Percentiles rank a stretch among this genome's conserved stretches.
phyloP scores from a whole-genome alignment of 345 rosid species.

The Zanthoxylum bungeanum region DNA sequence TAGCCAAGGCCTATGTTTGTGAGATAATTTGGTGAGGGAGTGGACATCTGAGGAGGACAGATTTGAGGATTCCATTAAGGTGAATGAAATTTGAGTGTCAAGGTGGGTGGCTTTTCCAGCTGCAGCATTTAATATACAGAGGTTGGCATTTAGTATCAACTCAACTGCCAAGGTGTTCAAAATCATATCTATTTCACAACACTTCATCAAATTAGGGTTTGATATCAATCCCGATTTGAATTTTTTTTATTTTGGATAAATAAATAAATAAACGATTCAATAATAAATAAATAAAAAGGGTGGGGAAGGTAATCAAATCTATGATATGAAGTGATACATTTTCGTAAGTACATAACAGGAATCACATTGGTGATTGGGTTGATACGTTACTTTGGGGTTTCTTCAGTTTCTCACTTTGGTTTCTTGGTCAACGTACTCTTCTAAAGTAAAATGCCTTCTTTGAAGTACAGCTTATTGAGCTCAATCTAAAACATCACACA shows the following conservation, averaged over 20 bases:
- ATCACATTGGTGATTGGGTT: not conserved
- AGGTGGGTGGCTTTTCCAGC: slow-evolving; percentile 68
- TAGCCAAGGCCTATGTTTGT: slow-evolving; percentile 85
- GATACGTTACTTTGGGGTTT: not conserved
- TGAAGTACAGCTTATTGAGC: not conserved
- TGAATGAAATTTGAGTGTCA: slow-evolving; percentile 18
- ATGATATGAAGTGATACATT: not conserved
- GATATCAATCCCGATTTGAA: too few species aligned
- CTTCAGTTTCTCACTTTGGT: not conserved
- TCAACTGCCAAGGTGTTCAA: too few species aligned
- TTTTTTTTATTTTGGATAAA: not conserved
- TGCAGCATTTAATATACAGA: slow-evolving; percentile 81
- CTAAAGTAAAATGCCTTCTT: not conserved
- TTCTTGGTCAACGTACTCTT: slow-evolving; percentile 7
- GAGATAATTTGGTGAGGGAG: slow-evolving; percentile 48
- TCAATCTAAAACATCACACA: not conserved
- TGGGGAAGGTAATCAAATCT: not conserved
- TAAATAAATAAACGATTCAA: not conserved
- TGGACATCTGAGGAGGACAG: slow-evolving; percentile 48
- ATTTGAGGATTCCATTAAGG: slow-evolving; percentile 50
- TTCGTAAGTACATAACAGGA: not conserved
- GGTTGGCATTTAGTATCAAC: slow-evolving; percentile 42
- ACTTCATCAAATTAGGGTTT: too few species aligned
- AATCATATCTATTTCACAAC: too few species aligned
- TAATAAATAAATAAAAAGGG: too few species aligned